Evolutionary conservation across 139 green algal species (phyloP).

Genomic region (Chlorella sp.): DNA sequence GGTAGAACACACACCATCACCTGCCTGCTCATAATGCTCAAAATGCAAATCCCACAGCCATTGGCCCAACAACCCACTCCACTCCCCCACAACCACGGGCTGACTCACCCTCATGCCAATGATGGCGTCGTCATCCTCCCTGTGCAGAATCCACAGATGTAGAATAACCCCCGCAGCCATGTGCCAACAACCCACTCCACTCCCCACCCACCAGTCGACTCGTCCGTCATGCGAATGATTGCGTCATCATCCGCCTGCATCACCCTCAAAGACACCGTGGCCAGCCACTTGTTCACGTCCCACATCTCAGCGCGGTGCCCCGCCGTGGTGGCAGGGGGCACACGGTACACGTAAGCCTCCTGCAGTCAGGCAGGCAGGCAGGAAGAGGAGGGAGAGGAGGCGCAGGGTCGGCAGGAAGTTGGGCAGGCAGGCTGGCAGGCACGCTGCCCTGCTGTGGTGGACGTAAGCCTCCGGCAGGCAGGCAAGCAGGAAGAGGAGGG

Average conservation of each 20-base stretch:
- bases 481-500: too few species aligned
- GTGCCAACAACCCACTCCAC: neutral
- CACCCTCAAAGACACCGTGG: slow-evolving; percentile 43
- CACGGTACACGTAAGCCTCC: slow-evolving; percentile 69
- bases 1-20: too few species aligned
- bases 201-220: slow-evolving; percentile 25
- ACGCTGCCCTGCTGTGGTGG: too few species aligned
- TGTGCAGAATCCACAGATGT: too few species aligned
- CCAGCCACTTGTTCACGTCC: slow-evolving; percentile 79
- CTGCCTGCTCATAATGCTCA: too few species aligned
- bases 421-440: too few species aligned
- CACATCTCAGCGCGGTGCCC: slow-evolving; percentile 77
- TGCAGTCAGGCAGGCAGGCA: neutral
- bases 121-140: too few species aligned
- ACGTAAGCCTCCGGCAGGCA: too few species aligned
- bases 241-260: slow-evolving; percentile 39
- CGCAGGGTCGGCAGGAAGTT: too few species aligned
- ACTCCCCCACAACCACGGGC: too few species aligned
- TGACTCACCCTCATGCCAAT: too few species aligned
- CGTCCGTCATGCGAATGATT: slow-evolving; percentile 44
- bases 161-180: neutral
- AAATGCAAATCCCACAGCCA: neutral
- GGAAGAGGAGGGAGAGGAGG: slow-evolving; percentile 40
- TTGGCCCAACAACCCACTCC: too few species aligned
- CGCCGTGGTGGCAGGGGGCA: slow-evolving; percentile 61